Conservation (phyloP, 1,139 yeast species). For the Yamadazyma spencermartinsiae region DNA sequence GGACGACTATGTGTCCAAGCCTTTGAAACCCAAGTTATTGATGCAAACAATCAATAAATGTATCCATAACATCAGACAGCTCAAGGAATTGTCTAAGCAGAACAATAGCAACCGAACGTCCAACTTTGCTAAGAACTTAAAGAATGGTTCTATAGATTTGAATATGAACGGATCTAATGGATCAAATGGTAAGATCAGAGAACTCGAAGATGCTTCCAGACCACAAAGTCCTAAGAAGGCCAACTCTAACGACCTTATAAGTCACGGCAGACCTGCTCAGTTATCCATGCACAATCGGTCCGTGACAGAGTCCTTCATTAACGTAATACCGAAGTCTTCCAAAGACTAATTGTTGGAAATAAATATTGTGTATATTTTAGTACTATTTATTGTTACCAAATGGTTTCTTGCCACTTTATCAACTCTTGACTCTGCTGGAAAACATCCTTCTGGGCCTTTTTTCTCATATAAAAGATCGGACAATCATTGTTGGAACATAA, state of each 20-base stretch:
- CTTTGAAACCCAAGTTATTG: slow-evolving; percentile 76
- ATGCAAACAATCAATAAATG: slow-evolving; percentile 85
- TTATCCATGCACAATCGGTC: slow-evolving; percentile 31
- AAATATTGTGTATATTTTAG: not conserved
- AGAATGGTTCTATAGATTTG: slow-evolving; percentile 34
- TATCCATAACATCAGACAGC: slow-evolving; percentile 65
- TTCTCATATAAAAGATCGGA: slow-evolving; percentile 96
- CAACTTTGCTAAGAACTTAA: slow-evolving; percentile 49
- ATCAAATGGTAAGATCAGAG: slow-evolving; percentile 5
- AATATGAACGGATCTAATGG: slow-evolving; percentile 8
- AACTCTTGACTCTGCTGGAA: slow-evolving; percentile 67
- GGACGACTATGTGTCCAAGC: slow-evolving; percentile 89
- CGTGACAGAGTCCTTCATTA: slow-evolving; percentile 32
- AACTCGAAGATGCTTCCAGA: slow-evolving; percentile 6
- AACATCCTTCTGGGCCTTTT: slow-evolving; percentile 88
- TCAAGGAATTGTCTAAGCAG: slow-evolving; percentile 55
- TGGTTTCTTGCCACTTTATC: slow-evolving; percentile 66
- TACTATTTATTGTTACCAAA: slow-evolving; percentile 50
- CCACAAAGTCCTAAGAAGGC: slow-evolving; percentile 21
- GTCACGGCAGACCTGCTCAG: slow-evolving; percentile 33
- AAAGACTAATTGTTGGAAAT: not conserved
- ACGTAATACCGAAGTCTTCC: slow-evolving; percentile 1
- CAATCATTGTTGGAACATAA: slow-evolving; percentile 94
- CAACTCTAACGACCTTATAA: slow-evolving; percentile 27
- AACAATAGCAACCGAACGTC: slow-evolving; percentile 48